phyloP scores from a whole-genome alignment of 176 grass and related monocot species.

The Oryza officinalis region DNA sequence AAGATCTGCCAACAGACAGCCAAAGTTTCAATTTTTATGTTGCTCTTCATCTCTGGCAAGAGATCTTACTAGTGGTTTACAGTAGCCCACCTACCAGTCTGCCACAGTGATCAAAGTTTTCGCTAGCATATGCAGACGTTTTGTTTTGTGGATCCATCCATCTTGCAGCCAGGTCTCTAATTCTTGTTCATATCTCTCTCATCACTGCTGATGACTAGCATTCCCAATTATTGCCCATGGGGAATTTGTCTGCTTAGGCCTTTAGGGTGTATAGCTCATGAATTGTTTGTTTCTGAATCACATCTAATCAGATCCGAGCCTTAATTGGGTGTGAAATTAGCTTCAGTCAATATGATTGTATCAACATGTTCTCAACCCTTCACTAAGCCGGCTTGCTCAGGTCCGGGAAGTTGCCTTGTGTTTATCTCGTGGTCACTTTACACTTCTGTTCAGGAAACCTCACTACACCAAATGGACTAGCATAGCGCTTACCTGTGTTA shows the following conservation, averaged over 20 bases:
- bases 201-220: background rate
- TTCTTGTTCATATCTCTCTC: background rate
- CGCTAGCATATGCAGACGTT: background rate
- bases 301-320: background rate
- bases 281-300: background rate
- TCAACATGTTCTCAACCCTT: background rate
- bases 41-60: background rate
- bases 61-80: background rate
- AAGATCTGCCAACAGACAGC: background rate
- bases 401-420: background rate
- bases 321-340: background rate
- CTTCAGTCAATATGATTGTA: background rate
- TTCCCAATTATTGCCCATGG: background rate
- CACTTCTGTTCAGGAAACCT: background rate
- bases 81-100: background rate
- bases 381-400: background rate
- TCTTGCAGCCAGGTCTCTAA: no score
- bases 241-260: background rate
- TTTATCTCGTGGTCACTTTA: background rate
- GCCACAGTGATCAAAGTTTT: background rate
- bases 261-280: background rate
- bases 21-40: background rate
- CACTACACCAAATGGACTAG: background rate
- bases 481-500: background rate
- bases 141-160: background rate